phyloP scores from a whole-genome alignment of 176 grass and related monocot species.

The Zoysia pacifica region DNA sequence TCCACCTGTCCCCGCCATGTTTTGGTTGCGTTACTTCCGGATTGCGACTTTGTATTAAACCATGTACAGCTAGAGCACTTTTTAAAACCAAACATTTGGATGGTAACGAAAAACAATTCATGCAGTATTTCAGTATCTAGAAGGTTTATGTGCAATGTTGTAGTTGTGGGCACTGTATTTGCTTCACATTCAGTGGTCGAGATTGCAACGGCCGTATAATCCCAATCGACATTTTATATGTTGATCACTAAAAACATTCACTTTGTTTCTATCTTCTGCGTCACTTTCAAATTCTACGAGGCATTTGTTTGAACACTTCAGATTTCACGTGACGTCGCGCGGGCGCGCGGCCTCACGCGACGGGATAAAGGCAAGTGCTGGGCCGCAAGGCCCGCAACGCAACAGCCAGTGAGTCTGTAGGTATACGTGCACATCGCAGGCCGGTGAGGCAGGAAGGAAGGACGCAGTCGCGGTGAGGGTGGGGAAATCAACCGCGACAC shows the following conservation, averaged over 20 bases:
- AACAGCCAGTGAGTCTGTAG: background rate
- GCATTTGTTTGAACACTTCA: too few species aligned
- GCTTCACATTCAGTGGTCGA: too few species aligned
- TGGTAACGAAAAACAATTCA: background rate
- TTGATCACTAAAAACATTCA: too few species aligned
- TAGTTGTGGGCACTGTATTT: too few species aligned
- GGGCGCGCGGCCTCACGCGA: background rate
- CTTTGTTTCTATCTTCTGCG: too few species aligned
- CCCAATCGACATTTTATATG: too few species aligned
- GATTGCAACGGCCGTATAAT: too few species aligned
- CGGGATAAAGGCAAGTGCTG: background rate
- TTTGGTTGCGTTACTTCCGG: background rate
- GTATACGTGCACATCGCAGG: slow-evolving; percentile 3
- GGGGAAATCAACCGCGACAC: background rate
- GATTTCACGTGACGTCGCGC: too few species aligned
- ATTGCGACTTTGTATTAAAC: background rate
- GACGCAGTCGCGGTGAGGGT: background rate
- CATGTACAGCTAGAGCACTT: background rate
- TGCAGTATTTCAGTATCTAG: too few species aligned
- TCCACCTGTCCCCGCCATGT: background rate
- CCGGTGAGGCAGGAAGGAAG: background rate
- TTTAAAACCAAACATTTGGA: background rate
- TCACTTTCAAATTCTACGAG: too few species aligned
- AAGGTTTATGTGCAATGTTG: too few species aligned
- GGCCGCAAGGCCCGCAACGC: too few species aligned